Conservation (phyloP, 495 filamentous ascomycete genomes). For the Aspergillus sparsus region DNA sequence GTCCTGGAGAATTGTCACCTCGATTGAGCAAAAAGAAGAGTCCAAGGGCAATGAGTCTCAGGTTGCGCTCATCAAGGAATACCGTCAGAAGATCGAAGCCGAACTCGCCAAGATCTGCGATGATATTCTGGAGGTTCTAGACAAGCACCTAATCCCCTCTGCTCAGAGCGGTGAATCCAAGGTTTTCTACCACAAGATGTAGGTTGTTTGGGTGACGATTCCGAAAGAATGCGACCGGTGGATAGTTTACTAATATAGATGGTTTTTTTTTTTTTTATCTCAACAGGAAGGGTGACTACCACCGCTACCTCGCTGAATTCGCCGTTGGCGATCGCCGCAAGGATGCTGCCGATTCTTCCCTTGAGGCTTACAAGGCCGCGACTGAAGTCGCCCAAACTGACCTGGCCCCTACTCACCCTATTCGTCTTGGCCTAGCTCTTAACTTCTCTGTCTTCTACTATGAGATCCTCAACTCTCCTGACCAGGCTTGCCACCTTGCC, state of each 20-base stretch:
- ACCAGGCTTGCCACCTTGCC: slow-evolving; percentile 98
- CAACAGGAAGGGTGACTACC: slow-evolving; percentile 98
- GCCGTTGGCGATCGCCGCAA: slow-evolving; percentile 97
- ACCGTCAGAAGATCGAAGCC: slow-evolving; percentile 98
- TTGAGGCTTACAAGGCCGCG: slow-evolving; percentile 97
- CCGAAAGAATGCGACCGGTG: not conserved
- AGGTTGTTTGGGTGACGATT: slow-evolving; percentile 32
- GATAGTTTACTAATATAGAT: slow-evolving; percentile 10
- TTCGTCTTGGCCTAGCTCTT: slow-evolving; percentile 95
- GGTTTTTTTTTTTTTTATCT: slow-evolving; percentile 10
- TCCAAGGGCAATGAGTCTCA: slow-evolving; percentile 97
- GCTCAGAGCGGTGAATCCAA: slow-evolving; percentile 97
- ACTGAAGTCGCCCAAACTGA: slow-evolving; percentile 98
- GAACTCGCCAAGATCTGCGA: slow-evolving; percentile 99
- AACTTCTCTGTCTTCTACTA: slow-evolving; percentile 99
- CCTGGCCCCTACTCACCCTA: slow-evolving; percentile 97
- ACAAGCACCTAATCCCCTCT: slow-evolving; percentile 93
- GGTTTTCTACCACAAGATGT: slow-evolving; percentile 99
- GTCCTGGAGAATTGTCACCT: slow-evolving; percentile 99
- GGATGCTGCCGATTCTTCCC: slow-evolving; percentile 90
- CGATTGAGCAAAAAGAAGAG: slow-evolving; percentile 99
- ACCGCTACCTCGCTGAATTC: slow-evolving; percentile 99
- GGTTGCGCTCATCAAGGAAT: slow-evolving; percentile 95
- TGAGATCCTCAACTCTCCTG: slow-evolving; percentile 98
- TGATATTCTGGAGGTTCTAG: slow-evolving; percentile 95